Conservation (phyloP, 352 stramenopile genomes). For the Aphanomyces invadans region DNA sequence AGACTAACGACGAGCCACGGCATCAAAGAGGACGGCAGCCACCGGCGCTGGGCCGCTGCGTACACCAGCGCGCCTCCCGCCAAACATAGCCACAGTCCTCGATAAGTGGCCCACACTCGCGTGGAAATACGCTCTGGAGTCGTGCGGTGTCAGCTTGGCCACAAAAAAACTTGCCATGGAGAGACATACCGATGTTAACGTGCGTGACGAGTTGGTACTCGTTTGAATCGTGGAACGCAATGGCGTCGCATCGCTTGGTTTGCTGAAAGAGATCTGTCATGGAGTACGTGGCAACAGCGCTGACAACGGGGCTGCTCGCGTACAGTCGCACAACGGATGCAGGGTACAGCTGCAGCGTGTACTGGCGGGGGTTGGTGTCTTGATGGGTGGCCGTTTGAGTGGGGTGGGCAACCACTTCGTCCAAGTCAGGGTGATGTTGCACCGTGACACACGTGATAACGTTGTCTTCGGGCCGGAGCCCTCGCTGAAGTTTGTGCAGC, state of each 20-base stretch:
- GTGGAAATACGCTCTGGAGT: slow-evolving; percentile 2
- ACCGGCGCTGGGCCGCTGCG: neutral
- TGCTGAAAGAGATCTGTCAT: slow-evolving; percentile 2
- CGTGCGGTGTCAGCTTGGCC: neutral
- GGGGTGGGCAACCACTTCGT: slow-evolving; percentile 41
- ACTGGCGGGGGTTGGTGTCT: slow-evolving; percentile 11
- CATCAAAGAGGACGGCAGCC: neutral
- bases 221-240: too few relatives aligned
- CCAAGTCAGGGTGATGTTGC: slow-evolving; percentile 56
- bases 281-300: slow-evolving; percentile 45
- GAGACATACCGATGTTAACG: neutral
- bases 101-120: neutral
- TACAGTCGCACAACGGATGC: slow-evolving; percentile 64
- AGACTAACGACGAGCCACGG: neutral
- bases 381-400: slow-evolving; percentile 27
- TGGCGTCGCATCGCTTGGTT: neutral
- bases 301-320: slow-evolving; percentile 49
- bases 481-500: slow-evolving; percentile 57
- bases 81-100: neutral
- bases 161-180: neutral
- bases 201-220: neutral
- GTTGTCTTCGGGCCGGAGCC: slow-evolving; percentile 57
- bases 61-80: neutral
- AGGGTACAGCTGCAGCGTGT: slow-evolving; percentile 60
- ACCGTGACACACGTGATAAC: slow-evolving; percentile 60